Conservation (phyloP, 2,329 filamentous ascomycete genomes). For the Chaetothyriales sp. region DNA sequence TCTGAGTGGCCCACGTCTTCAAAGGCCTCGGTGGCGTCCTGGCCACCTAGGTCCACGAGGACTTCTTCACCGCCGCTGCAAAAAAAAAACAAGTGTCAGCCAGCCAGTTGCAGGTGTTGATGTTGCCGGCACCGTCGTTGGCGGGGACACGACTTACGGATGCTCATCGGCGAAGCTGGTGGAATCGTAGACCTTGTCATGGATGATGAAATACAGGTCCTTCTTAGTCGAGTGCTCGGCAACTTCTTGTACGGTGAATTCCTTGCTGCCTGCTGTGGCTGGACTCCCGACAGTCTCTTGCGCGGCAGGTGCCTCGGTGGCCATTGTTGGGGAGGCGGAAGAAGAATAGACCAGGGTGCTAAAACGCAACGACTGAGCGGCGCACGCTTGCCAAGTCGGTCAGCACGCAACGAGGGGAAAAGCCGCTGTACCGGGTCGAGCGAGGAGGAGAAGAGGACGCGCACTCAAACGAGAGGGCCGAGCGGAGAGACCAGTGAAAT, state of each 20-base stretch:
- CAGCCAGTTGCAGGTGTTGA: neutral
- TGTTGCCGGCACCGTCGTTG: neutral
- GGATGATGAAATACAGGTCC: conserved; percentile 79
- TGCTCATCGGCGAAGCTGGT: conserved; percentile 93
- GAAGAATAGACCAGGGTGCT: too few relatives aligned
- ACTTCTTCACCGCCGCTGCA: conserved; percentile 93
- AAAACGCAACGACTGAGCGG: too few relatives aligned
- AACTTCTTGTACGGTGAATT: conserved; percentile 68
- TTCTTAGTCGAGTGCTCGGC: conserved; percentile 79
- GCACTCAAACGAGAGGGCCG: too few relatives aligned
- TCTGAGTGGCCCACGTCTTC: conserved; percentile 99
- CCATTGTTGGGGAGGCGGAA: neutral
- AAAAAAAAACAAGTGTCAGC: neutral
- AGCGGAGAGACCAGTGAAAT: neutral
- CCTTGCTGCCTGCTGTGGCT: conserved; percentile 35
- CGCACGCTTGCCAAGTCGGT: too few relatives aligned
- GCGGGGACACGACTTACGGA: conserved; percentile 46
- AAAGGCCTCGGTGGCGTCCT: conserved; percentile 94
- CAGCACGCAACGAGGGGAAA: too few relatives aligned
- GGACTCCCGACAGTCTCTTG: neutral
- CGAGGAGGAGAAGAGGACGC: neutral
- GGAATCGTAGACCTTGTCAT: conserved; percentile 92
- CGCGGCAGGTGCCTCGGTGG: neutral
- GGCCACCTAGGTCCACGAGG: conserved; percentile 84
- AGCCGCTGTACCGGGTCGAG: neutral